Base-by-base conservation (phyloP, 2,329 filamentous ascomycete genomes). In the Ascochyta viciae-villosae region DNA sequence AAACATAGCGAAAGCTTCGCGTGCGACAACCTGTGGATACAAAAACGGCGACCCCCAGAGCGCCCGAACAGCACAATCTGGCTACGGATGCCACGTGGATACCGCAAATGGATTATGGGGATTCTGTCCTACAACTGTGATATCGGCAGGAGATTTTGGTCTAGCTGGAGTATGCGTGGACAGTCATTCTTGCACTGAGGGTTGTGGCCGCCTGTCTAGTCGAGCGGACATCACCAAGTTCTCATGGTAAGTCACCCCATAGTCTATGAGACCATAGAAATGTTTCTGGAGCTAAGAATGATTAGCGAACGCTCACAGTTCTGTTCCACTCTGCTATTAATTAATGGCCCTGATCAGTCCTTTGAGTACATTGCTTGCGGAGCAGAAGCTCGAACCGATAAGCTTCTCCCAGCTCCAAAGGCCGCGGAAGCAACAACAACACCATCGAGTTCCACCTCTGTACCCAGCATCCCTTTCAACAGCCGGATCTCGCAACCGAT, bases 341-440 rank as follows among this genome's bases (percentile, higher is more conserved):
- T 60, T 22, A 58, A 61, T 35, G 59, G 54, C 1, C 50, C 50
- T 26, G 59, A 60, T 47, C 59, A 64, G 34, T 50, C 54, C n/a
- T 64, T 40, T 37, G 50, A 57, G 38, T 62, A 62, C 39, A 60
- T 62, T 41, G 61, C 59, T 31, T 62, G 61, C 33, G 61, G 59
- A 52, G 42, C 26, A 24, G 41, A 43, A 27, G 44, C 47, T 34
- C 42, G 15, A 39, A 55, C 50, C 34, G 47, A 55, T 35, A 62
- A 27, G 24, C 45, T 58, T 13, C 42, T 47, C 16, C 47, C 48
- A 15, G 33, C 26, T 35, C 33, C 51, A 16, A 60, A 55, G 24
- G 10, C 40, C 13, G 58, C 31, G 22, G 40, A 43, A 27, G 44
- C 43, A 50, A 55, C 44, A 26, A 58, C 50, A 40, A 61, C 58